Conservation (phyloP, 2,329 filamentous ascomycete genomes). For the Cladosporium cucumerinum region DNA sequence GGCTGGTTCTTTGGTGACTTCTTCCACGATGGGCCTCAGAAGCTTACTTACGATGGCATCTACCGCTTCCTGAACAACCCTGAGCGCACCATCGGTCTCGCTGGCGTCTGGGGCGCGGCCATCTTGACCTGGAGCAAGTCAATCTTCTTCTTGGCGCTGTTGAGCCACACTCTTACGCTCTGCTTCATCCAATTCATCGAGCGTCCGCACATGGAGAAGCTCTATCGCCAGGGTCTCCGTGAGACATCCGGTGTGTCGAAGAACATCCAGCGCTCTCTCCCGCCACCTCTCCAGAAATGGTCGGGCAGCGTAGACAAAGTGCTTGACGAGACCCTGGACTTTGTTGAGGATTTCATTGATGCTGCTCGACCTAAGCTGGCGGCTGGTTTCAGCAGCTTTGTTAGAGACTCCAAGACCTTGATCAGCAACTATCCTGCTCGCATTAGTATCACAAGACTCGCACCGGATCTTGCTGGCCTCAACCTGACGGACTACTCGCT, state of each 20-base stretch:
- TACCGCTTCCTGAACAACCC: slow-evolving; percentile 98
- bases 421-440: slow-evolving; percentile 88
- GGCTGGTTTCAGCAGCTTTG: slow-evolving; percentile 78
- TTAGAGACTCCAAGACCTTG: slow-evolving; percentile 79
- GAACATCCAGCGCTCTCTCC: slow-evolving; percentile 82
- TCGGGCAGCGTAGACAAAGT: slow-evolving; percentile 85
- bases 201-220: slow-evolving; percentile 95
- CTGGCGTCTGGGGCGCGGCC: slow-evolving; percentile 92
- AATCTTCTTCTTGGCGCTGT: slow-evolving; percentile 80
- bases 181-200: slow-evolving; percentile 91
- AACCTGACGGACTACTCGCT: slow-evolving; percentile 79
- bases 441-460: slow-evolving; percentile 74
- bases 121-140: slow-evolving; percentile 86
- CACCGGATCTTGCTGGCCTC: slow-evolving; percentile 74
- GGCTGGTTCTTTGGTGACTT: slow-evolving; percentile 99
- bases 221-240: slow-evolving; percentile 82
- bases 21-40: slow-evolving; percentile 73
- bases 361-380: slow-evolving; percentile 80
- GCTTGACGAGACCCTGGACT: slow-evolving; percentile 79
- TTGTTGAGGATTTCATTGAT: slow-evolving; percentile 88
- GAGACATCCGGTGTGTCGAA: slow-evolving; percentile 87
- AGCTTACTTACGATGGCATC: slow-evolving; percentile 93
- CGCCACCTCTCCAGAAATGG: slow-evolving; percentile 76
- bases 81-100: slow-evolving; percentile 86
- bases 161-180: slow-evolving; percentile 81